Evolutionary conservation across 1,139 yeast genomes (phyloP).

Genomic region (Pichia sp.): DNA sequence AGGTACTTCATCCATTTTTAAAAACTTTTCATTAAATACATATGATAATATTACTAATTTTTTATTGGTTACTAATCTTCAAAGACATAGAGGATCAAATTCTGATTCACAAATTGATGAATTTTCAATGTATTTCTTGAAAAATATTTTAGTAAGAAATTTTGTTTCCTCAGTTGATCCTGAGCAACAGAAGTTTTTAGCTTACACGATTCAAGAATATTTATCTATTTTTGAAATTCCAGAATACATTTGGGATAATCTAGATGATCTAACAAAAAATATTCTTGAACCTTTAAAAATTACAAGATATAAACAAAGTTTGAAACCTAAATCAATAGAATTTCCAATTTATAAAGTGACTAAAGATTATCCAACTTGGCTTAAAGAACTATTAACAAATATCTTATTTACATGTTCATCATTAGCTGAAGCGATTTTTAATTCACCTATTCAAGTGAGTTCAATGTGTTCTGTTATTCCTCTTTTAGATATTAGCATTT

Average conservation of each 20-base stretch:
- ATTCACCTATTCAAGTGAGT: slow-evolving; percentile 3
- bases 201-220: slow-evolving; percentile 85
- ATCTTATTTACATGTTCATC: slow-evolving; percentile 5
- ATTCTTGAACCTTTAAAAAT: slow-evolving; percentile 71
- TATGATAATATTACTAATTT: slow-evolving; percentile 17
- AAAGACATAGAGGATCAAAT: slow-evolving; percentile 1
- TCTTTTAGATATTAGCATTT: slow-evolving; percentile 49
- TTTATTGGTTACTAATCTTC: slow-evolving; percentile 12
- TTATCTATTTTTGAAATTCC: slow-evolving; percentile 56
- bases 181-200: slow-evolving; percentile 72
- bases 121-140: slow-evolving; percentile 62
- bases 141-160: slow-evolving; percentile 64
- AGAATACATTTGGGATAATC: slow-evolving; percentile 49
- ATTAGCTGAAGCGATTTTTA: slow-evolving; percentile 4
- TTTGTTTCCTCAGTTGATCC: slow-evolving; percentile 93
- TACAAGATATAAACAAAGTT: slow-evolving; percentile 57
- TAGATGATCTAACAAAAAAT: slow-evolving; percentile 63
- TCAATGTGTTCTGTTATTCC: slow-evolving; percentile 14
- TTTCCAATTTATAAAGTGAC: slow-evolving; percentile 46
- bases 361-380: slow-evolving; percentile 55
- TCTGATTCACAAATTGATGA: slow-evolving; percentile 61
- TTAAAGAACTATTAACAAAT: slow-evolving; percentile 57
- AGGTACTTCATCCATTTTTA: background rate
- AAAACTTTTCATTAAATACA: background rate
- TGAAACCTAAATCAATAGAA: slow-evolving; percentile 19